Conservation (phyloP, 108 stramenopile genomes). For the Pseudonitzschia pungens region DNA sequence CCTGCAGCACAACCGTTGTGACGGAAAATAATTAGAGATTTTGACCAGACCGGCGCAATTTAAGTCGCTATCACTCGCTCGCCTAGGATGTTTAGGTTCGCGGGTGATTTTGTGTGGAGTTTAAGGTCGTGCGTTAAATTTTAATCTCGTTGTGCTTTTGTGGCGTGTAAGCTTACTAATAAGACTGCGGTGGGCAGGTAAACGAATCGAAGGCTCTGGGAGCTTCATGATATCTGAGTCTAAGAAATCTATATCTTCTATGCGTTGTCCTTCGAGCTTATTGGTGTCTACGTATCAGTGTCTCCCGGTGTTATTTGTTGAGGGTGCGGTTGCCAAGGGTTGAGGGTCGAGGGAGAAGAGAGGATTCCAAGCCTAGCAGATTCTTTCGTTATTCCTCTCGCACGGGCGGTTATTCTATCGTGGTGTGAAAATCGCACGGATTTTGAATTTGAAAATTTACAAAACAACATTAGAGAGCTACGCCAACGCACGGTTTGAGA, state of each 20-base stretch:
- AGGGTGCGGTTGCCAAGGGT: neutral
- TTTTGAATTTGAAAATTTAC: neutral
- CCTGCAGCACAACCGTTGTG: neutral
- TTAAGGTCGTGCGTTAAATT: neutral
- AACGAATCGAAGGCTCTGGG: neutral
- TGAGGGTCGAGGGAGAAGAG: neutral
- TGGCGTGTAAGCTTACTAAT: neutral
- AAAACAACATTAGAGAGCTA: neutral
- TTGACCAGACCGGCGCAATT: neutral
- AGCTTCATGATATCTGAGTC: neutral
- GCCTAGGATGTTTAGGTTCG: neutral
- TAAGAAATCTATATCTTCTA: neutral
- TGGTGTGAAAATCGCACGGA: neutral
- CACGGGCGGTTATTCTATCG: neutral
- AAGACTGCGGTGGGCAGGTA: neutral
- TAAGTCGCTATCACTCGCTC: neutral
- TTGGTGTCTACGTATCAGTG: neutral
- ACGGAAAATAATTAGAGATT: neutral
- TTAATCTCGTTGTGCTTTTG: neutral
- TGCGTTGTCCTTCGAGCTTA: neutral
- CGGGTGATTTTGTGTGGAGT: constrained; percentile 1
- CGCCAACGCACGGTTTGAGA: no score
- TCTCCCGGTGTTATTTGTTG: neutral
- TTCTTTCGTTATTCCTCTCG: neutral
- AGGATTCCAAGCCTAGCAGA: neutral